These are phyloP conservation scores for Coemansia sp. DNA, from an alignment of 192 early-diverging fungal species.

Conservation along the genomic window DNA sequence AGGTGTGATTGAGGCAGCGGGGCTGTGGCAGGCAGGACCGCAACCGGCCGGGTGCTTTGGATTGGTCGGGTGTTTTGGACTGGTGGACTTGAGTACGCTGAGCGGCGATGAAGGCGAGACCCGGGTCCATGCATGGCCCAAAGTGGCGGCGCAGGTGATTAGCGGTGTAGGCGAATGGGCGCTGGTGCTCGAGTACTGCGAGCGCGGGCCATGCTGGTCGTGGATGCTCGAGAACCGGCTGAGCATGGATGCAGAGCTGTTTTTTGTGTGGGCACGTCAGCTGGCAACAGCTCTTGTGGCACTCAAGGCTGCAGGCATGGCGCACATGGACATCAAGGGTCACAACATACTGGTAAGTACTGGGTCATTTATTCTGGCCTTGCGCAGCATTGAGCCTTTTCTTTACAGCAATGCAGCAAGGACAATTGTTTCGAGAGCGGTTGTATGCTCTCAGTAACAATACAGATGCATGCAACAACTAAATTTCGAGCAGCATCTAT, in stretches of 20 bases:
- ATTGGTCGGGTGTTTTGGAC: slow-evolving; percentile 41
- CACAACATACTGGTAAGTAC: slow-evolving; percentile 60
- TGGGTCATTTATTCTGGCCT: neutral
- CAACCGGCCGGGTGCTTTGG: slow-evolving; percentile 7
- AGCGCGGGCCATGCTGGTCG: slow-evolving; percentile 57
- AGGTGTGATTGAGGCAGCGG: slow-evolving; percentile 48
- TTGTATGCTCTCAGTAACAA: no score
- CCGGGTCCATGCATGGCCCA: slow-evolving; percentile 28
- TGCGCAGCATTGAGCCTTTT: neutral
- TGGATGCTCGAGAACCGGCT: slow-evolving; percentile 54
- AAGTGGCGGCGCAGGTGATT: slow-evolving; percentile 26
- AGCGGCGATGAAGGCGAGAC: slow-evolving; percentile 13
- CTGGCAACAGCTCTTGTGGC: slow-evolving; percentile 55
- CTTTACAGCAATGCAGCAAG: slow-evolving; percentile 1
- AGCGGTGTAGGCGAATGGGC: slow-evolving; percentile 44
- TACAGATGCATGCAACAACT: no score
- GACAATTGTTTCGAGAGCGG: no score
- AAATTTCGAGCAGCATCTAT: neutral
- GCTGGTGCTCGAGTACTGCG: slow-evolving; percentile 60
- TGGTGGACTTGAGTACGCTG: slow-evolving; percentile 30
- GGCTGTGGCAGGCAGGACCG: slow-evolving; percentile 37
- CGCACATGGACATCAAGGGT: slow-evolving; percentile 63
- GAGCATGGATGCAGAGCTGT: slow-evolving; percentile 50
- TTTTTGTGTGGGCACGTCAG: slow-evolving; percentile 59
- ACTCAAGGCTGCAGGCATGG: slow-evolving; percentile 53